These are phyloP conservation scores for Thielaviopsis populi DNA, from an alignment of 2,329 filamentous ascomycete species.

Conservation along the genomic window DNA sequence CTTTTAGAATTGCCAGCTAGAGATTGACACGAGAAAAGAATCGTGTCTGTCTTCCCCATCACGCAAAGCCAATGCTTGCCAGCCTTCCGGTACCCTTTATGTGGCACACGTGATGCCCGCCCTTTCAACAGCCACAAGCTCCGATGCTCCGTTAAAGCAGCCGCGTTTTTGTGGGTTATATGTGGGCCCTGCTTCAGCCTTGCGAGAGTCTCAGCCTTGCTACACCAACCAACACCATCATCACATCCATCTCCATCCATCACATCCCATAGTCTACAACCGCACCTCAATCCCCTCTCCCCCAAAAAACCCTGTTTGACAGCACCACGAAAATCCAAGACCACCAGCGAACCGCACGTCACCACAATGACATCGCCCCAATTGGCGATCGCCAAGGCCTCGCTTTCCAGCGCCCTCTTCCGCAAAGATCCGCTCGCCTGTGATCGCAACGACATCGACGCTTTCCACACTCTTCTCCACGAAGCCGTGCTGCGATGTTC, in stretches of 20 bases:
- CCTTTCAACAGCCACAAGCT: no score
- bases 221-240: no score
- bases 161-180: no score
- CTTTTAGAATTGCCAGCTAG: no score
- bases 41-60: no score
- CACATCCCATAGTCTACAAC: background rate
- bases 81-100: no score
- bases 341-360: background rate
- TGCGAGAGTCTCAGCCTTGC: background rate
- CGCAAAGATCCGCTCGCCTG: constrained; percentile 58
- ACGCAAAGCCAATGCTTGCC: no score
- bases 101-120: no score
- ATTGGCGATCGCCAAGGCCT: constrained; percentile 63
- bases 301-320: background rate
- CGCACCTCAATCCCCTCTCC: background rate
- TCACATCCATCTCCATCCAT: no score
- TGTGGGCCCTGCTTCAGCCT: constrained; percentile 12
- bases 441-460: constrained; percentile 51
- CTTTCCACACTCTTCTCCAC: constrained; percentile 52
- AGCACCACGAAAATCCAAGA: background rate
- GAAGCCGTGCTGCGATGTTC: constrained; percentile 56
- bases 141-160: no score
- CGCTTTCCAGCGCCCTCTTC: constrained; percentile 59
- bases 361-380: constrained; percentile 38
- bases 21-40: no score